These are phyloP conservation scores for Saccharomycopsis guyanensis DNA, from an alignment of 805 yeast genomes.

Conservation along the genomic window DNA sequence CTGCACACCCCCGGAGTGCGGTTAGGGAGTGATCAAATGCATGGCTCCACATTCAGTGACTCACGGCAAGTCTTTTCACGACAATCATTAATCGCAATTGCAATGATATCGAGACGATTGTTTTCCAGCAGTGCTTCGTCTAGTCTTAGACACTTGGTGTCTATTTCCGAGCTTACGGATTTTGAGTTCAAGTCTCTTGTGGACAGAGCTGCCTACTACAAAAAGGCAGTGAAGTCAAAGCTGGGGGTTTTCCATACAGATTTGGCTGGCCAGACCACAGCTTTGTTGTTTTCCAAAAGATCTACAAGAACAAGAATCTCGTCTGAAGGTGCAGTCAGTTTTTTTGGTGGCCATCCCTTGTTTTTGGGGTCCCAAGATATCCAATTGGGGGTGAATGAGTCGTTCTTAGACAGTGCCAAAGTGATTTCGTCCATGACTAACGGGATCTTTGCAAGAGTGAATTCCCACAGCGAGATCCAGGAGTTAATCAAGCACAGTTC, in stretches of 20 bases:
- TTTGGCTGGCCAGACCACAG: conserved; percentile 72
- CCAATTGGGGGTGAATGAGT: conserved; percentile 92
- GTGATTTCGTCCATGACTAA: conserved; percentile 94
- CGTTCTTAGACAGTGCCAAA: conserved; percentile 78
- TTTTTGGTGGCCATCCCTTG: conserved; percentile 94
- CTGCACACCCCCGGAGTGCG: too few relatives aligned
- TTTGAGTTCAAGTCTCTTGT: conserved; percentile 68
- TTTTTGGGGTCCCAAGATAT: conserved; percentile 94
- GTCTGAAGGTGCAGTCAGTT: conserved; percentile 87
- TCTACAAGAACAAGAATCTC: conserved; percentile 94
- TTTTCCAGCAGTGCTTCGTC: conserved; percentile 23
- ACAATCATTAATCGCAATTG: too few relatives aligned
- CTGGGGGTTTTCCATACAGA: conserved; percentile 38
- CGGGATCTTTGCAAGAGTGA: conserved; percentile 95
- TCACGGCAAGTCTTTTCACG: too few relatives aligned
- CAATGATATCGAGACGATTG: conserved; percentile 28
- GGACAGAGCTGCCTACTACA: conserved; percentile 62
- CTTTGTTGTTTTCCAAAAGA: conserved; percentile 81
- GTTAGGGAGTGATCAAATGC: too few relatives aligned
- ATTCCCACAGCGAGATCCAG: conserved; percentile 73
- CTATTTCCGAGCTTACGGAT: conserved; percentile 70
- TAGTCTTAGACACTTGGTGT: conserved; percentile 62
- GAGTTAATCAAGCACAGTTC: conserved; percentile 69
- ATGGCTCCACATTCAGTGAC: too few relatives aligned
- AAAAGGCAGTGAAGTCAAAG: conserved; percentile 43